Base-by-base conservation (phyloP, 331 rosid species). In the Telfairia occidentalis region DNA sequence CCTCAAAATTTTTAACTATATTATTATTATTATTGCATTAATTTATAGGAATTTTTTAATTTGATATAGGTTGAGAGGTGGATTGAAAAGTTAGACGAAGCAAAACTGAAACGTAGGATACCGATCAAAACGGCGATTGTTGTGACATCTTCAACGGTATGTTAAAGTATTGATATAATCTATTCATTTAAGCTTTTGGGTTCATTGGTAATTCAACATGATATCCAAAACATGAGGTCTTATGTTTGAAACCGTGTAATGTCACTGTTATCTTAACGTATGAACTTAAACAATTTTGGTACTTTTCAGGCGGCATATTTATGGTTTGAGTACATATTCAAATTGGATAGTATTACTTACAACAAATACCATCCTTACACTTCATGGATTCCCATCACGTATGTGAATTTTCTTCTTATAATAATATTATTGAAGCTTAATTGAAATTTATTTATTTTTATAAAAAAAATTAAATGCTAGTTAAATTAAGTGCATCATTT, bases 351-450 rank as follows among this genome's bases (percentile, higher is more conserved):
- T 82, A 34, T 86, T 79, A 80, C 89, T 7, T 94, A 94, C 92
- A 94, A 94, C 77, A 89, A 87, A 86, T 91, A 81, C 66, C 98
- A 94, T 87, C 98, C 98, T 43, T 94, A 88, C 74, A 94, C 98
- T 76, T 94, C 98, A 1, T 94, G 98, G 98, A 91, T 94, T 80
- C 98, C 98, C 29, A 91, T 94, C 81, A 91, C 98, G 98, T 94
- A 91, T 23, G 89, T 82, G 46, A 48, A 52, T 38, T n/a, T 87
- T 58, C n/a, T 71, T 81, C 75, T 69, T 35, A 54, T 18, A 63
- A 63, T 29, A 58, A n/a, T n/a, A n/a, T n/a, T 50, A 34, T 10
- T 23, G 9, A 42, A 55, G 7, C 24, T 24, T 71, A 28, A 19
- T 48, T 8, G 2, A 24, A 50, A n/a, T n/a, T n/a, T n/a, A n/a